Conservation (phyloP, 768 basidiomycete genomes). For the Trametes cubensis region DNA sequence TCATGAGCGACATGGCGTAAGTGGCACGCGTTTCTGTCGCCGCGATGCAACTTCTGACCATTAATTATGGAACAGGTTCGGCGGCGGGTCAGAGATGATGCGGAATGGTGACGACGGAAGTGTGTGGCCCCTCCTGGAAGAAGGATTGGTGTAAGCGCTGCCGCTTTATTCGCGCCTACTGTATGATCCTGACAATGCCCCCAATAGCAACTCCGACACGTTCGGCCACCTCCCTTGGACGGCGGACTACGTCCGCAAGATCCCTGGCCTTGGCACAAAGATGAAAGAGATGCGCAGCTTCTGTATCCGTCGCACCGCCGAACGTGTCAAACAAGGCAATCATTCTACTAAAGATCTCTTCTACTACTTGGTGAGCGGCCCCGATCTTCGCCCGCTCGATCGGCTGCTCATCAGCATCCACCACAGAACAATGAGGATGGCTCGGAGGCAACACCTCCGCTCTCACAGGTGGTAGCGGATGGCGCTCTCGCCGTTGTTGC, state of each 20-base stretch:
- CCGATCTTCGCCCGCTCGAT: neutral
- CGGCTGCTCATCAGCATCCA: neutral
- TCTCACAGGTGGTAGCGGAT: slow-evolving; percentile 39
- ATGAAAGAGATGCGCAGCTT: slow-evolving; percentile 26
- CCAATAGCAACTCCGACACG: slow-evolving; percentile 22
- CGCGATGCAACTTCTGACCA: neutral
- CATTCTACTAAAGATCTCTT: slow-evolving; percentile 38
- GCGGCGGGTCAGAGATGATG: slow-evolving; percentile 42
- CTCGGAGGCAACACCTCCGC: slow-evolving; percentile 32
- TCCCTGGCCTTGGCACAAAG: slow-evolving; percentile 22
- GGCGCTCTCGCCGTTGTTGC: slow-evolving; percentile 45
- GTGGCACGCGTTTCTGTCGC: slow-evolving; percentile 4
- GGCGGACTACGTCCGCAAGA: slow-evolving; percentile 30
- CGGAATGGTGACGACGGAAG: slow-evolving; percentile 39
- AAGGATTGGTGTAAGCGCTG: slow-evolving; percentile 34
- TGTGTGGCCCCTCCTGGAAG: slow-evolving; percentile 35
- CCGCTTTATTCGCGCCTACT: neutral
- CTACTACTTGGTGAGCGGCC: slow-evolving; percentile 45
- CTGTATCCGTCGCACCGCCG: slow-evolving; percentile 21
- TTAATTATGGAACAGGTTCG: slow-evolving; percentile 34
- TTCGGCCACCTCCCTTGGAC: slow-evolving; percentile 29
- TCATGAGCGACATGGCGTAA: slow-evolving; percentile 39
- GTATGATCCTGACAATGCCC: slow-evolving; percentile 16
- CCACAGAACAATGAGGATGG: slow-evolving; percentile 33
- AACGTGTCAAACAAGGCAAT: slow-evolving; percentile 27